These are phyloP conservation scores for Saccharomycopsis fermentans DNA, from an alignment of 805 yeast species.

Conservation along the genomic window DNA sequence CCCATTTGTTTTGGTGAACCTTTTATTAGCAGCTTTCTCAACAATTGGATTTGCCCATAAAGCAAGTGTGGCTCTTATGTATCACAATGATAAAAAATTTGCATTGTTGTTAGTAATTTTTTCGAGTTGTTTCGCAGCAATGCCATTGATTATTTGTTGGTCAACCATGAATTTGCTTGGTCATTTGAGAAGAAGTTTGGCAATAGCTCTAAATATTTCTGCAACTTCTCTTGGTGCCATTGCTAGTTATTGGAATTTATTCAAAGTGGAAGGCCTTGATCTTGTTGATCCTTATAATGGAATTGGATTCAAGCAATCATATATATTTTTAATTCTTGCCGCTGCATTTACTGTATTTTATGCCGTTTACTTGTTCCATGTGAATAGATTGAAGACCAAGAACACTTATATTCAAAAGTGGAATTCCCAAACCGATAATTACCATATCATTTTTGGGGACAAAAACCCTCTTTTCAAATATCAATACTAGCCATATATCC, in stretches of 20 bases:
- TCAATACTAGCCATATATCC: not conserved
- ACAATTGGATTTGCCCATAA: not conserved
- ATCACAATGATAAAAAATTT: not conserved
- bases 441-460: slow-evolving; percentile 29
- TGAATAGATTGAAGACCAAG: slow-evolving; percentile 17
- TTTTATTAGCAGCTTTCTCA: not conserved
- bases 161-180: slow-evolving; percentile 42
- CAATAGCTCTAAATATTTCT: slow-evolving; percentile 52
- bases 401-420: slow-evolving; percentile 24
- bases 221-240: slow-evolving; percentile 32
- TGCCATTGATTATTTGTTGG: slow-evolving; percentile 65
- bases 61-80: not conserved
- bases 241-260: slow-evolving; percentile 39
- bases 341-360: slow-evolving; percentile 13
- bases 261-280: not conserved
- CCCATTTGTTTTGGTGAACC: slow-evolving; percentile 5
- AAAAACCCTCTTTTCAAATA: slow-evolving; percentile 1
- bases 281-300: not conserved
- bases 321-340: not conserved
- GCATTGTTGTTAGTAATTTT: not conserved
- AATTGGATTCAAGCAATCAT: not conserved
- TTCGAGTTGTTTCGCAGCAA: slow-evolving; percentile 29
- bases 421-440: slow-evolving; percentile 23
- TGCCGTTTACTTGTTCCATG: slow-evolving; percentile 8
- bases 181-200: slow-evolving; percentile 47